Base-by-base conservation (phyloP, 163 green algal species). In the Scenedesmus sp. region DNA sequence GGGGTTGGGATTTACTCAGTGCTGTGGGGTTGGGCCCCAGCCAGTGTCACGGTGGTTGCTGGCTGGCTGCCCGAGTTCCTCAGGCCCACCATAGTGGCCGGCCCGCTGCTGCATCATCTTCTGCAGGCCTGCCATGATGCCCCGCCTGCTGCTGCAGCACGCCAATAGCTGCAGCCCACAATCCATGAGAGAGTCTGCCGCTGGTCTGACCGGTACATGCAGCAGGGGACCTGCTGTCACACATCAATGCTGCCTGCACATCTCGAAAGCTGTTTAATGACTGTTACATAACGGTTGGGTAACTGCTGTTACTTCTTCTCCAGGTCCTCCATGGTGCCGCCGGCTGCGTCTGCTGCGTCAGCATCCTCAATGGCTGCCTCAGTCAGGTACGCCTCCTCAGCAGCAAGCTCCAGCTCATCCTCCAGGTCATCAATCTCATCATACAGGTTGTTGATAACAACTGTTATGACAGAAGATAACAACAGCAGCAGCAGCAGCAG, bases 341-440 rank as follows among this genome's bases (percentile, higher is more conserved):
- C 88, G 20, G n/a, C 51, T n/a, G 22, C 88, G 24, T 72, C 86
- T 44, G 51, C 81, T 56, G 20, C 88, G 6, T 84, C 88, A 4
- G 43, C 80, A 7, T 84, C 88, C 35, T 88, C 88, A 37, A 89
- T 42, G 13, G 81, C 88, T 42, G 72, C 88, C 56, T 92, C 88
- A 68, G 88, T 79, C 22, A 92, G 35, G 44, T 89, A 92, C 37
- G 88, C 88, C 44, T 94, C 89, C 81, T 93, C 94, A 43, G 94
- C 93, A 12, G 89, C 92, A 83, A 95, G 88, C 78, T 95, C 93
- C 35, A 95, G 86, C 61, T 95, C 94, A 43, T 95, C 93, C 65
- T 96, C 94, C 44, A 94, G 53, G 40, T 96, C 94, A 56, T 95
- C 93, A 0, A 96, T 86, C 72, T 95, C 93, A 42, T 96, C 94